Base-by-base conservation (phyloP, 208 protist species). In the Histomonas meleagridis region DNA sequence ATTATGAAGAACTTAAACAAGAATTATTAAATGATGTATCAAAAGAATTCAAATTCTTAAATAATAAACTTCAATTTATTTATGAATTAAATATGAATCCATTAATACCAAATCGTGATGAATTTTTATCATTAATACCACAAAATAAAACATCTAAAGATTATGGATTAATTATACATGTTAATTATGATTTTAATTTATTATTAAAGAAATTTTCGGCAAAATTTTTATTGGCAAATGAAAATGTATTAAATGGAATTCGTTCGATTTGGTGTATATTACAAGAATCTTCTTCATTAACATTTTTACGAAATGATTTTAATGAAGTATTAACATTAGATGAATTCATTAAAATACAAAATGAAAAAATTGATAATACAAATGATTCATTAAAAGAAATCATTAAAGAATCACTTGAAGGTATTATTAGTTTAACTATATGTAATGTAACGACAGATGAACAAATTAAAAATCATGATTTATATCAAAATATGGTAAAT, bases 241-340 rank as follows among this genome's bases (percentile, higher is more conserved):
- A 55, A 32, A 26, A 43, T 21, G 32, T 86, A 1, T 16, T 86
- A 2, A 32, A 46, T 38, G 76, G 76, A 4, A 43, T 86, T 28
- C 35, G n/a, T n/a, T 57, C 76, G 4, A 86, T 86, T 35, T 86
- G 76, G 76, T 57, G 38, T 26, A 86, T 86, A n/a, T 86, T 86
- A 18, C 76, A 86, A 55, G 76, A 86, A 55, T 86, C 76, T 26
- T 40, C n/a, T 28, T 86, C 76, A 10, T 38, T 86, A 3, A 55
- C 43, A 38, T 43, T 86, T 49, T 55, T 86, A 26, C 18, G 18
- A 21, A 46, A 86, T 35, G 40, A 40, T 7, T 86, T 57, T 35
- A 28, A 86, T 55, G 12, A 46, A 53, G 55, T 86, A 38, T 43
- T 86, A 0, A 28, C 76, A 10, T 48, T 86, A n/a, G 46, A 86